phyloP scores from a whole-genome alignment of 2,329 filamentous ascomycete species.

The Cercospora sojina region DNA sequence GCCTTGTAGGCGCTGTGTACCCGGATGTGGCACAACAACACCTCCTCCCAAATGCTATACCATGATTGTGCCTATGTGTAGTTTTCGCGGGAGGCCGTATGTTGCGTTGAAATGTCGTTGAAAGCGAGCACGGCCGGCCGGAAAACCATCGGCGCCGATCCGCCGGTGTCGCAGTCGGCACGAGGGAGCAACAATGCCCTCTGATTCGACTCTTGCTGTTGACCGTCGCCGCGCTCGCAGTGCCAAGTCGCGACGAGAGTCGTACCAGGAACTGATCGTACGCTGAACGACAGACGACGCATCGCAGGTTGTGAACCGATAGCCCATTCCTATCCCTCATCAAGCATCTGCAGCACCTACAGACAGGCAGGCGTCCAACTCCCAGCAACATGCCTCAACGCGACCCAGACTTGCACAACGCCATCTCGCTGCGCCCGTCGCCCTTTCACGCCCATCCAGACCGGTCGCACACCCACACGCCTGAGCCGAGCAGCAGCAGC shows the following conservation, averaged over 20 bases:
- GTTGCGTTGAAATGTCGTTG: not conserved
- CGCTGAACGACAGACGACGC: not conserved
- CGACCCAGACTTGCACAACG: conserved; percentile 50
- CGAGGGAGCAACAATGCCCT: not conserved
- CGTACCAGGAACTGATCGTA: not conserved
- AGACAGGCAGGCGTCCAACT: not conserved
- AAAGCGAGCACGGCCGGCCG: not conserved
- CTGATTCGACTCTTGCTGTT: not conserved
- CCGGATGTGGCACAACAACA: conserved; percentile 3
- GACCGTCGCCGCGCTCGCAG: not conserved
- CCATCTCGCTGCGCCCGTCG: conserved; percentile 50
- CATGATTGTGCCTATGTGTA: not conserved
- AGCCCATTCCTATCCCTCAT: not conserved
- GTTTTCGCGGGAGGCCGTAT: not conserved
- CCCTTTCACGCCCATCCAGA: conserved; percentile 44
- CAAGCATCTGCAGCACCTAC: not conserved
- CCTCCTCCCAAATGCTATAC: conserved; percentile 13
- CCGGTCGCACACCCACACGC: conserved; percentile 26
- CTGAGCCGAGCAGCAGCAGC: conserved; percentile 32
- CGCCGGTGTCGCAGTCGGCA: conserved; percentile 1
- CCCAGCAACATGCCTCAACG: conserved; percentile 21
- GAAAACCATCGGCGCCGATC: not conserved
- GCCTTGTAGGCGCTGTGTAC: conserved; percentile 12
- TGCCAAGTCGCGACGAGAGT: not conserved
- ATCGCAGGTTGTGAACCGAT: not conserved